Conservation (phyloP, 2,329 filamentous ascomycete species). For the Rutstroemia sp. region DNA sequence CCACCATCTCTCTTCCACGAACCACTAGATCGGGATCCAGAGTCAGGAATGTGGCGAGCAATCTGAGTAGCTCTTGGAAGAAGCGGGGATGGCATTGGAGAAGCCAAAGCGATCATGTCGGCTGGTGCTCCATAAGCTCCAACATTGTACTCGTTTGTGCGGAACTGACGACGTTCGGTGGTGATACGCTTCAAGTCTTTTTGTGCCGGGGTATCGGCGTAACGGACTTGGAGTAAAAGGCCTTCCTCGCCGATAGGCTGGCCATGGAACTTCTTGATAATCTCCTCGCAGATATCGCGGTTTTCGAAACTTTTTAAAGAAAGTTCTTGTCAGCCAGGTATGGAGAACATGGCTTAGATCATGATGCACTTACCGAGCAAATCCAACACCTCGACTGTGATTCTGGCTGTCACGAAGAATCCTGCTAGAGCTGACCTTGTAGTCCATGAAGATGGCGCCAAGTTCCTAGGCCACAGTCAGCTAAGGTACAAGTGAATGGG, state of each 20-base stretch:
- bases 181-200: constrained; percentile 96
- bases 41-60: constrained; percentile 24
- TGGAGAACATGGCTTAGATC: background rate
- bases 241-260: constrained; percentile 67
- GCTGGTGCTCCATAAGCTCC: constrained; percentile 53
- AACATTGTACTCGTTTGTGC: constrained; percentile 89
- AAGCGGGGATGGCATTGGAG: constrained; percentile 33
- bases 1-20: constrained; percentile 29
- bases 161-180: constrained; percentile 88
- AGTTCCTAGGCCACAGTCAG: constrained; percentile 50
- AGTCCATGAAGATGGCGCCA: constrained; percentile 70
- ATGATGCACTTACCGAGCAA: constrained; percentile 66
- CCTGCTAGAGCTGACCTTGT: constrained; percentile 84
- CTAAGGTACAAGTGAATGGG: constrained; percentile 14
- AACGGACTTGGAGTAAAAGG: constrained; percentile 85
- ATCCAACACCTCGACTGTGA: constrained; percentile 92
- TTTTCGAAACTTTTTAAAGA: constrained; percentile 64
- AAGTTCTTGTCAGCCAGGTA: background rate
- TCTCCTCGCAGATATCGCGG: constrained; percentile 82
- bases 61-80: constrained; percentile 28
- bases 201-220: constrained; percentile 92
- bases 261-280: constrained; percentile 83
- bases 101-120: constrained; percentile 37
- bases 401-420: constrained; percentile 89
- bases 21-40: constrained; percentile 23